These are phyloP conservation scores for Yamadazyma triangularis DNA, from an alignment of 1,139 yeast genomes.

Conservation along the genomic window DNA sequence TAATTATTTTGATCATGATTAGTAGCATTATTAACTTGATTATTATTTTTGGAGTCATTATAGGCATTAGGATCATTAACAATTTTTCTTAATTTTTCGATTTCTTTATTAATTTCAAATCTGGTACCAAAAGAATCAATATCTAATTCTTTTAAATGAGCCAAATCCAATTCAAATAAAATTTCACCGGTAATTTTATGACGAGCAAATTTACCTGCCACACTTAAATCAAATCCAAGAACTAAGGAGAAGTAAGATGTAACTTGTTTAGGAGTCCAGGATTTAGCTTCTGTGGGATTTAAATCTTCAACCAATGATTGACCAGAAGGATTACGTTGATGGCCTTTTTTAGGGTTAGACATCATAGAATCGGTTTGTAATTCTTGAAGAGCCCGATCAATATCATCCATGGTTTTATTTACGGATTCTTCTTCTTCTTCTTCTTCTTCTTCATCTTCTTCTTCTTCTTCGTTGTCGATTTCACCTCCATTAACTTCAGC, in stretches of 20 bases:
- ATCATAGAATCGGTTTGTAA: conserved; percentile 35
- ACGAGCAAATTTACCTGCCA: conserved; percentile 73
- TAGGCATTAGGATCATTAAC: conserved; percentile 1
- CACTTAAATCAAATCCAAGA: conserved; percentile 67
- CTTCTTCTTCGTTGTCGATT: neutral
- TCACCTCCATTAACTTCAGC: conserved; percentile 1
- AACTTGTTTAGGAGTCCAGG: conserved; percentile 90
- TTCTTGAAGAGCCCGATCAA: conserved; percentile 80
- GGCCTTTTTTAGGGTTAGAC: conserved; percentile 2
- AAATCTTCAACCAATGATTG: conserved; percentile 30
- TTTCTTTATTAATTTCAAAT: conserved; percentile 85
- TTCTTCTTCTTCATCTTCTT: conserved; percentile 1
- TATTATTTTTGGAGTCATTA: conserved; percentile 1
- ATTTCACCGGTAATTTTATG: conserved; percentile 90
- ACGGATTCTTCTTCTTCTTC: conserved; percentile 18
- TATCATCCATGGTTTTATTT: conserved; percentile 67
- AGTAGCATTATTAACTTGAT: neutral
- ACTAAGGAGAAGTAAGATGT: conserved; percentile 63
- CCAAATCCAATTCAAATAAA: conserved; percentile 76
- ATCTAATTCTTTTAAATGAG: conserved; percentile 85
- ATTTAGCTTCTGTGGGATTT: conserved; percentile 46
- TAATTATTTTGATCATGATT: conserved; percentile 2
- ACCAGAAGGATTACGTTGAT: conserved; percentile 14
- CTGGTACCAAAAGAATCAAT: conserved; percentile 93
- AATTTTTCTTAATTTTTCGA: conserved; percentile 57